These are phyloP conservation scores for Scalesia atractyloides DNA, from an alignment of 129 eudicot genomes.

Conservation along the genomic window DNA sequence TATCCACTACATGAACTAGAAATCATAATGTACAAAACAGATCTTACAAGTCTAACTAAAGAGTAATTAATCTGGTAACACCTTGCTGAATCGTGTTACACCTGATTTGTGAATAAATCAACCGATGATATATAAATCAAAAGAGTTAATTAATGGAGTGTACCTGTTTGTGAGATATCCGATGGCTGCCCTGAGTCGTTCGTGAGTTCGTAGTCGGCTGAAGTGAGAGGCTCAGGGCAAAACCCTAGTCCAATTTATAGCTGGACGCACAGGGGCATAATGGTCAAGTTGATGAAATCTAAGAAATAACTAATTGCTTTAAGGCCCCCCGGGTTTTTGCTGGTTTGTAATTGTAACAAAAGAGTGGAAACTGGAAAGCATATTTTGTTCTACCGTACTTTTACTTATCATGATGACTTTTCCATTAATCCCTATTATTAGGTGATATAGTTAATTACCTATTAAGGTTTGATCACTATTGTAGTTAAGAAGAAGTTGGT, in stretches of 20 bases:
- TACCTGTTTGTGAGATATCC: constrained; percentile 18
- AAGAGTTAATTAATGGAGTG: neutral
- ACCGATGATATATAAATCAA: neutral
- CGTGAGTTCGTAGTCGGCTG: constrained; percentile 27
- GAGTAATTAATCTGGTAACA: neutral
- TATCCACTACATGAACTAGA: neutral
- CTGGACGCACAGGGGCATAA: neutral
- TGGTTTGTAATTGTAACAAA: too few species aligned
- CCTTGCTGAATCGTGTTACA: neutral
- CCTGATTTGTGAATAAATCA: neutral
- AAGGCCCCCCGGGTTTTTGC: too few species aligned
- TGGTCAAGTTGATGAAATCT: neutral
- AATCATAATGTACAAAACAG: constrained; percentile 9
- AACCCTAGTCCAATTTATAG: constrained; percentile 33
- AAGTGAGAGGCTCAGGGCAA: neutral
- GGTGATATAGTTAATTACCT: neutral
- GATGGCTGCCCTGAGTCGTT: constrained; percentile 15
- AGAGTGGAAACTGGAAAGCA: neutral
- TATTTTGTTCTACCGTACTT: neutral
- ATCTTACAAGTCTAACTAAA: neutral
- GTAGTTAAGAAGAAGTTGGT: neutral
- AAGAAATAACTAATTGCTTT: neutral
- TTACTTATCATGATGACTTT: neutral
- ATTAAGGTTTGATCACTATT: neutral
- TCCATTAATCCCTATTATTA: neutral